Evolutionary conservation across 192 early-diverging fungal genomes (phyloP), one percentile per base, ranked within the genome.

Genomic region (Podochytrium sp.): DNA sequence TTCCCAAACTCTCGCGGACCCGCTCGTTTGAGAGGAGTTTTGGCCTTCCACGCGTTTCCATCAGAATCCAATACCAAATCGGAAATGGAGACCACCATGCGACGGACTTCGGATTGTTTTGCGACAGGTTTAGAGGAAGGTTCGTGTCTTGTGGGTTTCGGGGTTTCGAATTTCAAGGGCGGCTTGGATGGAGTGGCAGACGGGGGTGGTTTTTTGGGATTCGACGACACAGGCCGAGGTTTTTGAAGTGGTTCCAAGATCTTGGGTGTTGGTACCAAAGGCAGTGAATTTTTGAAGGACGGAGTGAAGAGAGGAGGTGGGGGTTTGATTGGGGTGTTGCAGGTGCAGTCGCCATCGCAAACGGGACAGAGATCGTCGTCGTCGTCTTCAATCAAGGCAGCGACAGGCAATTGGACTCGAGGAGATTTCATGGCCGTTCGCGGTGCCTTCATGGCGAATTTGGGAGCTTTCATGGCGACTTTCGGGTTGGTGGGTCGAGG

Each of bases 301-400:
- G 40, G 16, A 25, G 38, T 49, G 29, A 16, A 29, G 47, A n/a
- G 16, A 32, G 25, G 16, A 56, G 30, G 42, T n/a, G 34, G 14
- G 29, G 51, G 16, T 39, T 51, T 69, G 39, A 30, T 27, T n/a
- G n/a, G n/a, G 38, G 69, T 12, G n/a, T 56, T 58, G 60, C 71
- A 73, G 1, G 71, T 73, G 47, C 71, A 73, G 35, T 63, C 71
- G 16, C 71, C 71, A 29, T 73, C 71, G 50, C 71, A 73, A 29
- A 73, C 71, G 47, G 71, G 71, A 51, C 71, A 73, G 3, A 73
- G 32, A 37, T 73, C 71, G 42, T 73, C 71, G 32, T 73, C 71
- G 39, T 62, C 71, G 30, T 55, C 52, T 29, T 27, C 25, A 10
- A 20, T 23, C 5, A 55, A 23, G 7, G 43, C 43, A 47, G 20